Evolutionary conservation across 352 stramenopile genomes (phyloP).

Genomic region (Pythium chondricola): DNA sequence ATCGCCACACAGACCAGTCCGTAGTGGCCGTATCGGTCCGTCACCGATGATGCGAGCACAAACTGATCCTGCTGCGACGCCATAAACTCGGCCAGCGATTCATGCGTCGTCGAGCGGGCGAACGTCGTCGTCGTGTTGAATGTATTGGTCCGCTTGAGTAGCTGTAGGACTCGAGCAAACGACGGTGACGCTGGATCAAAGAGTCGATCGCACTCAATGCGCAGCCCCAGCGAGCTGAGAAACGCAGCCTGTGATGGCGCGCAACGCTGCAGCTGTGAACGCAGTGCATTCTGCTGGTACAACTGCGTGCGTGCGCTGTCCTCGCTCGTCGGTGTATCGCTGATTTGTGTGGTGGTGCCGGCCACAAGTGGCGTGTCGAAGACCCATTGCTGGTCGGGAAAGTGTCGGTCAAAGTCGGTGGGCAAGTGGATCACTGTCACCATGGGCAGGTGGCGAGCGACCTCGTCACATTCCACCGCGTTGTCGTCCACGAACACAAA

Average conservation of each 20-base stretch:
- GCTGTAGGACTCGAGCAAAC: conserved; percentile 44
- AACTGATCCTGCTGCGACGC: conserved; percentile 2
- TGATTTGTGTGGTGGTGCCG: neutral
- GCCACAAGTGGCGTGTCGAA: conserved; percentile 29
- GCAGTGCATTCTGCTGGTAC: conserved; percentile 52
- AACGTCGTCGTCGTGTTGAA: conserved; percentile 63
- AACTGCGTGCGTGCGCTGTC: conserved; percentile 41
- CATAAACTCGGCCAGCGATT: conserved; percentile 26
- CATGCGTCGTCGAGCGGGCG: conserved; percentile 29
- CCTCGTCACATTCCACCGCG: conserved; percentile 59
- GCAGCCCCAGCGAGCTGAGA: conserved; percentile 57
- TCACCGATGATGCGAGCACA: conserved; percentile 52
- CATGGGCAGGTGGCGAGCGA: conserved; percentile 32
- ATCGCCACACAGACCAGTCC: conserved; percentile 49
- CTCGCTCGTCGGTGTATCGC: conserved; percentile 19
- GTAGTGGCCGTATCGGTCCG: conserved; percentile 72
- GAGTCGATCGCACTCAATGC: conserved; percentile 57
- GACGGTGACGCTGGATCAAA: neutral
- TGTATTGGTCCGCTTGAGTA: conserved; percentile 69
- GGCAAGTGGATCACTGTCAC: conserved; percentile 46
- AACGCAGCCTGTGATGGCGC: conserved; percentile 44
- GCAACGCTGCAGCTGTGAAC: conserved; percentile 24
- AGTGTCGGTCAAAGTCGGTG: conserved; percentile 22
- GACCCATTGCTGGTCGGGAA: conserved; percentile 45
- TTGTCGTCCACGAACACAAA: conserved; percentile 78